These are phyloP conservation scores for Lolium multiflorum DNA, from an alignment of 176 grass and related monocot species.

Conservation along the genomic window DNA sequence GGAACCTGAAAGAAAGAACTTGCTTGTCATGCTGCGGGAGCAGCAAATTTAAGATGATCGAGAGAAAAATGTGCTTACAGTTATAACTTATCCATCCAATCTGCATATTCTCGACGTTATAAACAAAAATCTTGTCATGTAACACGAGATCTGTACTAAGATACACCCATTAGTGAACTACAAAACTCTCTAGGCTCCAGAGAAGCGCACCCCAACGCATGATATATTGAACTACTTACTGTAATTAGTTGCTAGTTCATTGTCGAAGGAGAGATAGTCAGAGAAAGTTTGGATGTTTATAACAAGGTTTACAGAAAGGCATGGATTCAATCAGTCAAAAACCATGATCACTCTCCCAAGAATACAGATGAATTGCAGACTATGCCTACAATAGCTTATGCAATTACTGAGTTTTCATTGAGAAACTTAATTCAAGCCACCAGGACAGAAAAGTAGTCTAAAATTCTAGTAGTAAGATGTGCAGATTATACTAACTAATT, in stretches of 20 bases:
- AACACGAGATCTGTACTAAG: conserved; percentile 72
- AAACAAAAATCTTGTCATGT: conserved; percentile 94
- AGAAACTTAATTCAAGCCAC: too few species aligned
- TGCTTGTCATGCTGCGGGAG: neutral
- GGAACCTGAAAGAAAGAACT: neutral
- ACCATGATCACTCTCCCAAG: too few species aligned
- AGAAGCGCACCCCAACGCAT: neutral
- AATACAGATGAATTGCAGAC: too few species aligned
- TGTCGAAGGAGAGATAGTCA: neutral
- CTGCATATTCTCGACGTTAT: conserved; percentile 72
- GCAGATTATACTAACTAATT: too few species aligned
- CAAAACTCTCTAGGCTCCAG: neutral
- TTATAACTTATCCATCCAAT: conserved; percentile 84
- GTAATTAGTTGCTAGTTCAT: neutral
- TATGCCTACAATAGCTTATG: too few species aligned
- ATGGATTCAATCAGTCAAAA: neutral
- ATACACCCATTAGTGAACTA: conserved; percentile 20
- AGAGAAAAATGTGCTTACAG: conserved; percentile 59
- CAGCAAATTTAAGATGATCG: neutral
- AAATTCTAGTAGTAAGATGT: too few species aligned
- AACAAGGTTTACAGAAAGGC: too few species aligned
- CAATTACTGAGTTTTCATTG: too few species aligned
- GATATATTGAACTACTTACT: neutral
- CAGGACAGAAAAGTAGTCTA: too few species aligned
- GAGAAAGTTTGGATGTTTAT: too few species aligned